Conservation (phyloP, 2,329 filamentous ascomycete genomes). For the Nemania abortiva region DNA sequence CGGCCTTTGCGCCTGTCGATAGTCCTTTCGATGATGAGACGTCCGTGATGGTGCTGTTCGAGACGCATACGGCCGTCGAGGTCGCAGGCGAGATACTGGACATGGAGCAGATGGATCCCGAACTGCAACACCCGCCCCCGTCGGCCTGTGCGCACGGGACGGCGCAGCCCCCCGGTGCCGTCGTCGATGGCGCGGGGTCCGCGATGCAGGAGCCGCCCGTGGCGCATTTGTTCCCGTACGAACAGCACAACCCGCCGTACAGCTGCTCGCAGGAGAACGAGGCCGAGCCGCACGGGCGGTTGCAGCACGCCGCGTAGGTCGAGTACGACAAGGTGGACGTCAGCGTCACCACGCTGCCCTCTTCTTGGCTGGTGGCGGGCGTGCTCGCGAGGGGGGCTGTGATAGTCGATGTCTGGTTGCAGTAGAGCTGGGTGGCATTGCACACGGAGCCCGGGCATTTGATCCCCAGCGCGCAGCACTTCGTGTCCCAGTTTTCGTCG, state of each 20-base stretch:
- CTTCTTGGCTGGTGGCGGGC: neutral
- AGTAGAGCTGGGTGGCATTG: constrained; percentile 33
- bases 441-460: constrained; percentile 40
- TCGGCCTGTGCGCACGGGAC: constrained; percentile 53
- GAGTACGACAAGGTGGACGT: constrained; percentile 18
- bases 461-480: constrained; percentile 44
- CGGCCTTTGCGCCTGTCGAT: constrained; percentile 62
- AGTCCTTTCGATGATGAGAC: constrained; percentile 55
- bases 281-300: constrained; percentile 46
- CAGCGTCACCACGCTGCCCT: neutral
- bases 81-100: constrained; percentile 55
- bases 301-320: constrained; percentile 40
- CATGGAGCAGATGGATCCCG: constrained; percentile 51
- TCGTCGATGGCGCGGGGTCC: constrained; percentile 35
- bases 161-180: constrained; percentile 40
- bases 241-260: constrained; percentile 64
- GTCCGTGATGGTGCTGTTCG: constrained; percentile 43
- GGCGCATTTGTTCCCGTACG: constrained; percentile 59
- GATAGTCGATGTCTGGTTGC: constrained; percentile 39
- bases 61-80: constrained; percentile 50
- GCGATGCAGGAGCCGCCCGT: constrained; percentile 53
- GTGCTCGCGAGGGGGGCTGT: constrained; percentile 23
- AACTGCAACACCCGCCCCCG: constrained; percentile 64
- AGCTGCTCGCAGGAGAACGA: constrained; percentile 58
- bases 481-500: constrained; percentile 33